Conservation (phyloP, 2,329 filamentous ascomycete species). For the Orbilia oligospora region DNA sequence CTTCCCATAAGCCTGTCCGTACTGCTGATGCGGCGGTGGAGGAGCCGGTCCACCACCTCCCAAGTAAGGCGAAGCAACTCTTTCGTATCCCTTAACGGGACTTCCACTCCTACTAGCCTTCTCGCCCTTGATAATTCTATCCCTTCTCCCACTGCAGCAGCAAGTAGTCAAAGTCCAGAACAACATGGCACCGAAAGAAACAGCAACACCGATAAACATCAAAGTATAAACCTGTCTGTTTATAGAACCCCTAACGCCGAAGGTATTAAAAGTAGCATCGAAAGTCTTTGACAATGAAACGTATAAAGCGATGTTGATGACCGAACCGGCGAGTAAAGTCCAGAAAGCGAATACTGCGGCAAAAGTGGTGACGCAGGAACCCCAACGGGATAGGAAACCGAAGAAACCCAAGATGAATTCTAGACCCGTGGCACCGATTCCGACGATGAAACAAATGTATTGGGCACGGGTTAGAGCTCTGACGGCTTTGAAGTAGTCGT, state of each 20-base stretch:
- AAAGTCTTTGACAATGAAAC: constrained; percentile 78
- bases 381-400: constrained; percentile 74
- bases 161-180: constrained; percentile 95
- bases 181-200: constrained; percentile 80
- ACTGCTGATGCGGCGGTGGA: constrained; percentile 47
- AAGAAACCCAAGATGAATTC: constrained; percentile 64
- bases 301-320: constrained; percentile 82
- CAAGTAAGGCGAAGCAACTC: constrained; percentile 62
- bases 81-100: constrained; percentile 61
- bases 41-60: constrained; percentile 46
- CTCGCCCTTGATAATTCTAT: constrained; percentile 62
- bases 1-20: constrained; percentile 46
- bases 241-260: constrained; percentile 78
- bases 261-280: constrained; percentile 77
- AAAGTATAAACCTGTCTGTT: constrained; percentile 79
- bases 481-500: constrained; percentile 80
- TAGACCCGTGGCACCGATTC: constrained; percentile 82
- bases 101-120: constrained; percentile 33
- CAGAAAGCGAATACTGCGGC: constrained; percentile 76
- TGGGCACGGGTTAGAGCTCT: constrained; percentile 79
- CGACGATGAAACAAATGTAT: constrained; percentile 79
- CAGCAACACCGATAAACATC: constrained; percentile 84
- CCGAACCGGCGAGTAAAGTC: constrained; percentile 75
- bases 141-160: constrained; percentile 81
- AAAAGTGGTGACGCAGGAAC: constrained; percentile 86